Conservation (phyloP, 192 early-diverging fungal genomes). For the Chytriomyces sp. region DNA sequence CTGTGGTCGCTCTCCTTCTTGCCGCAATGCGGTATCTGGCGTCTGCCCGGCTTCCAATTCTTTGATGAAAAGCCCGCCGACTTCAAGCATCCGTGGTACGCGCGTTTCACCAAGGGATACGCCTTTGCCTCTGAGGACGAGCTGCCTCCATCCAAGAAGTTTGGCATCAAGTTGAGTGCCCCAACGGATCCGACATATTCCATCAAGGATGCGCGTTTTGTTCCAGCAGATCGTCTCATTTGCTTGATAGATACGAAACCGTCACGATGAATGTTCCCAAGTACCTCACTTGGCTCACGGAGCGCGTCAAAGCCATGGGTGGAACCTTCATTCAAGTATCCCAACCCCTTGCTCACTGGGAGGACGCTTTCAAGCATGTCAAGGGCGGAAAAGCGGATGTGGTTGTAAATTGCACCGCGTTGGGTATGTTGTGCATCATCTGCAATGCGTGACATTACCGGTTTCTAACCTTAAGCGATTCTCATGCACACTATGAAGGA, state of each 20-base stretch:
- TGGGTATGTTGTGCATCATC: constrained; percentile 40
- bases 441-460: constrained; percentile 29
- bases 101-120: constrained; percentile 45
- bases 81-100: constrained; percentile 69
- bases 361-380: constrained; percentile 42
- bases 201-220: background rate
- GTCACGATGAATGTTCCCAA: constrained; percentile 64
- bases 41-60: constrained; percentile 55
- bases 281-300: constrained; percentile 68
- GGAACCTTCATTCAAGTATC: constrained; percentile 43
- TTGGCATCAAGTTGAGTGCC: constrained; percentile 63
- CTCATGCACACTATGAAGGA: background rate
- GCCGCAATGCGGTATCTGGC: constrained; percentile 52
- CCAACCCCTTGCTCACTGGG: constrained; percentile 37
- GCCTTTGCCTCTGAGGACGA: constrained; percentile 30
- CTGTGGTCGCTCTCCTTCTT: constrained; percentile 1
- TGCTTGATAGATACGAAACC: too few relatives aligned
- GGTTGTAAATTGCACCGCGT: constrained; percentile 81
- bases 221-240: too few relatives aligned
- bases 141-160: constrained; percentile 54
- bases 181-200: constrained; percentile 29
- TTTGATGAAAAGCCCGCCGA: constrained; percentile 54
- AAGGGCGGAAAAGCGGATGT: constrained; percentile 51
- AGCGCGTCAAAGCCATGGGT: constrained; percentile 56
- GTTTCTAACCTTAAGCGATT: background rate